phyloP scores from a whole-genome alignment of 2,329 filamentous ascomycete genomes.

The Ascochyta lentis region DNA sequence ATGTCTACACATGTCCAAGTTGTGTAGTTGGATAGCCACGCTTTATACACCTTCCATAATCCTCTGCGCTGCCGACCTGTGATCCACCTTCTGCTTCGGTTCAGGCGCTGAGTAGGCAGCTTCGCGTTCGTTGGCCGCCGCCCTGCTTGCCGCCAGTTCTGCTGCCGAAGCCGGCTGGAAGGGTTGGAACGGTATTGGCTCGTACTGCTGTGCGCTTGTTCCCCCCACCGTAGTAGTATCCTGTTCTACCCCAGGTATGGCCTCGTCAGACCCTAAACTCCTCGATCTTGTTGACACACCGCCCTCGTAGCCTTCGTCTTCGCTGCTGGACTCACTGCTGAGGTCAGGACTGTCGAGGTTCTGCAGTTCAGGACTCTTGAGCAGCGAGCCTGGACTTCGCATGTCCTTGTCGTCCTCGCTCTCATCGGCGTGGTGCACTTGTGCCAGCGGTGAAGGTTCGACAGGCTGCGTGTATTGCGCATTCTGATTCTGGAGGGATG shows the following conservation, averaged over 20 bases:
- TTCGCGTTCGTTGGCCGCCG: constrained; percentile 13
- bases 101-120: constrained; percentile 9
- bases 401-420: constrained; percentile 37
- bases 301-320: constrained; percentile 25
- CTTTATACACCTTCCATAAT: constrained; percentile 17
- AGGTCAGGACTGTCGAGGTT: constrained; percentile 50
- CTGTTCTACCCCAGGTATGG: neutral
- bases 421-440: constrained; percentile 33
- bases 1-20: neutral
- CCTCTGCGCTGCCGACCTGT: constrained; percentile 15
- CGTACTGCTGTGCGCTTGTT: constrained; percentile 1
- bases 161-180: constrained; percentile 12
- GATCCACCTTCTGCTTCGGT: constrained; percentile 11
- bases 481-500: constrained; percentile 45
- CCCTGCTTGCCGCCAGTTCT: constrained; percentile 12
- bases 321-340: constrained; percentile 45
- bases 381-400: constrained; percentile 43
- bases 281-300: constrained; percentile 15
- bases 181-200: constrained; percentile 7
- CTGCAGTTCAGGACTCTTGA: constrained; percentile 50
- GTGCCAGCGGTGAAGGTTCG: constrained; percentile 42
- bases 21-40: neutral
- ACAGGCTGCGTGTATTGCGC: constrained; percentile 58
- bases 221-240: neutral
- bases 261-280: constrained; percentile 11